Conservation (phyloP, 257 asterid genomes). For the Scutellaria barbata region DNA sequence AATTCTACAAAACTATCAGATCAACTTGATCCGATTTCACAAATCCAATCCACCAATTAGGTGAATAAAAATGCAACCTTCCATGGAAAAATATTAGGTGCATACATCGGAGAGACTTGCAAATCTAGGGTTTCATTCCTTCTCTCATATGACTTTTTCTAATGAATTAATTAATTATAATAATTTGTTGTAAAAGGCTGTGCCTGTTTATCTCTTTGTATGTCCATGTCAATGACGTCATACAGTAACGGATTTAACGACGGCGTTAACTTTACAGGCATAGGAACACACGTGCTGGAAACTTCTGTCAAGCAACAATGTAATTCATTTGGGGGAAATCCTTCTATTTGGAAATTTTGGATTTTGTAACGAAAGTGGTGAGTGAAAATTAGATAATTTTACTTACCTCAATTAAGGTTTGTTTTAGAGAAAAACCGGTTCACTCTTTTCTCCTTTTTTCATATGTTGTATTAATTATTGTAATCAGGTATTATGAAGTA, state of each 20-base stretch:
- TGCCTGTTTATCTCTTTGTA: not conserved
- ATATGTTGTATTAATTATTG: too few relatives aligned
- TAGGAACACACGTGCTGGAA: slow-evolving; percentile 1
- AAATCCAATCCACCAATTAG: slow-evolving; percentile 20
- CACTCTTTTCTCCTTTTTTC: too few relatives aligned
- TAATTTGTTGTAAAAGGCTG: not conserved
- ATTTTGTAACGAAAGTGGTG: too few relatives aligned
- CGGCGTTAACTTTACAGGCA: not conserved
- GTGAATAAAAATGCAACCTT: not conserved
- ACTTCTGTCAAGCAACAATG: not conserved
- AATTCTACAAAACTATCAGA: not conserved
- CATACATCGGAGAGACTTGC: not conserved
- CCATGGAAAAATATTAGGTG: not conserved
- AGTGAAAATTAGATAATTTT: too few relatives aligned
- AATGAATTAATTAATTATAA: not conserved
- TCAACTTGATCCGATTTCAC: slow-evolving; percentile 33
- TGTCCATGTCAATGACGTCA: not conserved
- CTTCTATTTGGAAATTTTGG: too few relatives aligned
- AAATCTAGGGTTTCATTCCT: slow-evolving; percentile 22
- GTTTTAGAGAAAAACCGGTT: too few relatives aligned
- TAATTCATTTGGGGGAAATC: too few relatives aligned
- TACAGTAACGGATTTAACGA: not conserved
- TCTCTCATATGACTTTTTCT: not conserved
- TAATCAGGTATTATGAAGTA: too few relatives aligned
- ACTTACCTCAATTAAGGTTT: too few relatives aligned